phyloP scores from a whole-genome alignment of 495 filamentous ascomycete genomes.

The Margaritispora aquatica region DNA sequence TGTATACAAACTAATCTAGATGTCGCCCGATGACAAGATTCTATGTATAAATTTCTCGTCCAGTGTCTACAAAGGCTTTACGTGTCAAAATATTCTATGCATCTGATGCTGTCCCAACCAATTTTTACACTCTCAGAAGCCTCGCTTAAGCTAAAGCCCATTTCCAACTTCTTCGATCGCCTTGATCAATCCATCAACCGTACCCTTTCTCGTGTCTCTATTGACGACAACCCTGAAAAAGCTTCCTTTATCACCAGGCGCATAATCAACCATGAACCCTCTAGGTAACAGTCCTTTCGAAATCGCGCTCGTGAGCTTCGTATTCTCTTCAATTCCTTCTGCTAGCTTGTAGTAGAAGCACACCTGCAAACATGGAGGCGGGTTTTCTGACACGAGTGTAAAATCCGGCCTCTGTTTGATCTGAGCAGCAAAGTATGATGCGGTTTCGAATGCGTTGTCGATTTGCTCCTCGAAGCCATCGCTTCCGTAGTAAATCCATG shows the following conservation, averaged over 20 bases:
- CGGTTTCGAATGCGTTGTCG: conserved; percentile 22
- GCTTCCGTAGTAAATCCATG: conserved; percentile 84
- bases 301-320: conserved; percentile 60
- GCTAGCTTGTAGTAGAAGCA: conserved; percentile 77
- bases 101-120: too few species aligned
- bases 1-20: too few species aligned
- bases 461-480: conserved; percentile 21
- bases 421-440: conserved; percentile 19
- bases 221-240: conserved; percentile 91
- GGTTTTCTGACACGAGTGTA: conserved; percentile 63
- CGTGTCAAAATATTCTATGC: too few species aligned
- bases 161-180: conserved; percentile 60
- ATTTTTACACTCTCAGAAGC: too few species aligned
- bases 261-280: conserved; percentile 95
- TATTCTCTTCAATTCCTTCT: conserved; percentile 53
- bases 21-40: too few species aligned
- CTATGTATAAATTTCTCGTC: too few species aligned
- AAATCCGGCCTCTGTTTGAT: conserved; percentile 52
- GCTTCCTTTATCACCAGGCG: conserved; percentile 68
- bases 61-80: too few species aligned
- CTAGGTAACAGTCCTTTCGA: conserved; percentile 55
- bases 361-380: conserved; percentile 86
- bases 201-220: conserved; percentile 61
- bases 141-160: conserved; percentile 7
- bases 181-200: conserved; percentile 69